These are phyloP conservation scores for Mycotypha africana DNA, from an alignment of 371 early-diverging fungal species.

Conservation along the genomic window DNA sequence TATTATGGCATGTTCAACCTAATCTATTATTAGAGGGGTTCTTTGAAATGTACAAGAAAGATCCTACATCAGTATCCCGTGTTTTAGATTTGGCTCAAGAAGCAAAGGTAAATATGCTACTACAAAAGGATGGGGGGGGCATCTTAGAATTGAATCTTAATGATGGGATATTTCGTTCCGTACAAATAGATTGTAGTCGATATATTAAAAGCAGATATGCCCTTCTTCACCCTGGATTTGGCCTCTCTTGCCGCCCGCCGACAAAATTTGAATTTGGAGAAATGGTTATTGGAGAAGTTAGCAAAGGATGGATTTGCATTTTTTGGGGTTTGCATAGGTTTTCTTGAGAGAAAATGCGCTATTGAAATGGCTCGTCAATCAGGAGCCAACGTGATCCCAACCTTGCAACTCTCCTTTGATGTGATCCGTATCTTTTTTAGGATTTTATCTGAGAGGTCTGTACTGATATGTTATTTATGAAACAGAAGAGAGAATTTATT, in stretches of 20 bases:
- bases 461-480: too few species aligned
- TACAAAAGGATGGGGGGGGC: too few species aligned
- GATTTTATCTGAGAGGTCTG: slow-evolving; percentile 53
- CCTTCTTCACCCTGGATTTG: slow-evolving; percentile 72
- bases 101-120: slow-evolving; percentile 64
- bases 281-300: slow-evolving; percentile 76
- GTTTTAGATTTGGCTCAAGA: slow-evolving; percentile 82
- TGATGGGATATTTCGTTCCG: too few species aligned
- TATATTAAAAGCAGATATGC: slow-evolving; percentile 65
- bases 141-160: too few species aligned
- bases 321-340: slow-evolving; percentile 68
- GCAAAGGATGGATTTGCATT: slow-evolving; percentile 61
- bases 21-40: slow-evolving; percentile 61
- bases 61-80: slow-evolving; percentile 64
- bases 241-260: slow-evolving; percentile 79
- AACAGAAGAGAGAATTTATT: too few species aligned
- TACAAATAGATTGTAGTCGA: slow-evolving; percentile 60
- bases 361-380: slow-evolving; percentile 41
- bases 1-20: slow-evolving; percentile 68
- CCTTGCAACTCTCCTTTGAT: slow-evolving; percentile 60
- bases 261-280: slow-evolving; percentile 79
- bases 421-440: slow-evolving; percentile 66
- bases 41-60: slow-evolving; percentile 70
- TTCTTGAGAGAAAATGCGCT: slow-evolving; percentile 65
- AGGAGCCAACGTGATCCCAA: slow-evolving; percentile 24